Evolutionary conservation across 2,329 filamentous ascomycete genomes (phyloP).

Genomic region (Xylariaceae sp.): DNA sequence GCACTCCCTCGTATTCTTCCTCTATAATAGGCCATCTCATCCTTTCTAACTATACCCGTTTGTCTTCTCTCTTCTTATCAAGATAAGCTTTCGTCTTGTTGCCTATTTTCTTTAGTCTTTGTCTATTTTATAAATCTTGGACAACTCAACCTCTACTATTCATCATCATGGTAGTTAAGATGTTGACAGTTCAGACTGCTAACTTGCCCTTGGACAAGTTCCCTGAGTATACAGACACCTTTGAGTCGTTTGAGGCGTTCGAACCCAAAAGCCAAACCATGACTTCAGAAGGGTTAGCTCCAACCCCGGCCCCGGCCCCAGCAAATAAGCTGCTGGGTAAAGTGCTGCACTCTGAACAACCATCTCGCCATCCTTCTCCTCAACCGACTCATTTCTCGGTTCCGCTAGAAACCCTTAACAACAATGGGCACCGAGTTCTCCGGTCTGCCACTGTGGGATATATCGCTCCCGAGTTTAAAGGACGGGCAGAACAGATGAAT

Average conservation of each 20-base stretch:
- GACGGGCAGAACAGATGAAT: constrained; percentile 89
- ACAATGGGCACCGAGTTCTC: constrained; percentile 71
- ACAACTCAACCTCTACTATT: constrained; percentile 2
- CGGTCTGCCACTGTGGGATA: constrained; percentile 93
- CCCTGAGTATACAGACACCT: constrained; percentile 48
- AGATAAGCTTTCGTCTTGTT: not conserved
- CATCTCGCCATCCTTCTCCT: constrained; percentile 74
- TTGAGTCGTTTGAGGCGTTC: constrained; percentile 34
- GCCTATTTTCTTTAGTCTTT: not conserved
- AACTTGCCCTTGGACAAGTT: constrained; percentile 47
- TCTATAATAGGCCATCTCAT: not conserved
- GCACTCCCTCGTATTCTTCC: not conserved
- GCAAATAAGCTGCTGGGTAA: constrained; percentile 47
- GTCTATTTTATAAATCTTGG: not conserved
- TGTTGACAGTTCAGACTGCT: constrained; percentile 47
- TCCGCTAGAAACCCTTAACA: constrained; percentile 56
- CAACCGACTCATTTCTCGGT: constrained; percentile 85
- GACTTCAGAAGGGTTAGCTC: constrained; percentile 39
- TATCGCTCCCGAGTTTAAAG: constrained; percentile 90
- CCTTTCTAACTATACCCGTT: not conserved
- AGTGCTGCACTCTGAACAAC: constrained; percentile 44
- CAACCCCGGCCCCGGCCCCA: constrained; percentile 38
- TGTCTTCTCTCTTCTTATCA: not conserved
- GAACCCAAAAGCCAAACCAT: constrained; percentile 34
- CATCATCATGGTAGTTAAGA: constrained; percentile 33